These are phyloP conservation scores for Aspergillus hiratsukae DNA, from an alignment of 2,329 filamentous ascomycete species.

Conservation along the genomic window DNA sequence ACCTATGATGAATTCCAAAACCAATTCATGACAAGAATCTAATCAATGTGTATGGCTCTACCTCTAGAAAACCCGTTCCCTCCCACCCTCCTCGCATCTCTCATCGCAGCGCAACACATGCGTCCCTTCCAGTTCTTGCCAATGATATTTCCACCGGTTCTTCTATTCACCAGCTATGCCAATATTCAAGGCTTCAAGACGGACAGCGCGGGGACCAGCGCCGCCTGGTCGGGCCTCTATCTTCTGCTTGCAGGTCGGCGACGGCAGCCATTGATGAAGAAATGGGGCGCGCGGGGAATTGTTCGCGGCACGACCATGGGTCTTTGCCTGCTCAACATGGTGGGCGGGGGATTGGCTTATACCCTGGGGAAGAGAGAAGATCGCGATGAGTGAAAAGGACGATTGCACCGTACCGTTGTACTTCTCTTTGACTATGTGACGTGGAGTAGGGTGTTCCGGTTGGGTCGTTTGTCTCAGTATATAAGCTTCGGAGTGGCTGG, in stretches of 20 bases:
- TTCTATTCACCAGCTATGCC: conserved; percentile 63
- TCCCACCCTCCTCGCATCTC: conserved; percentile 60
- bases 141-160: conserved; percentile 62
- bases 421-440: background rate
- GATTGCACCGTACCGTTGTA: background rate
- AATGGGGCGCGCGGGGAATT: conserved; percentile 42
- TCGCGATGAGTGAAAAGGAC: conserved; percentile 26
- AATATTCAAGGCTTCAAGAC: conserved; percentile 60
- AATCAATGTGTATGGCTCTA: conserved; percentile 5
- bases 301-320: conserved; percentile 45
- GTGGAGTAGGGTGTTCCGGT: background rate
- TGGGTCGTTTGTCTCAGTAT: background rate
- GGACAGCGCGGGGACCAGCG: conserved; percentile 60
- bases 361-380: conserved; percentile 39
- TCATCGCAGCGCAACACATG: conserved; percentile 62
- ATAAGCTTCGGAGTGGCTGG: background rate
- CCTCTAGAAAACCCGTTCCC: conserved; percentile 59
- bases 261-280: conserved; percentile 44
- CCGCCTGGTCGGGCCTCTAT: conserved; percentile 63
- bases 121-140: conserved; percentile 63
- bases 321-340: conserved; percentile 43
- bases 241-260: conserved; percentile 58
- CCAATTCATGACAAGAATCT: background rate
- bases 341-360: conserved; percentile 45
- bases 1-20: background rate